Evolutionary conservation across 345 rosid species (phyloP), one percentile per base, ranked within the genome.

Genomic region (Euphorbia lathyris): DNA sequence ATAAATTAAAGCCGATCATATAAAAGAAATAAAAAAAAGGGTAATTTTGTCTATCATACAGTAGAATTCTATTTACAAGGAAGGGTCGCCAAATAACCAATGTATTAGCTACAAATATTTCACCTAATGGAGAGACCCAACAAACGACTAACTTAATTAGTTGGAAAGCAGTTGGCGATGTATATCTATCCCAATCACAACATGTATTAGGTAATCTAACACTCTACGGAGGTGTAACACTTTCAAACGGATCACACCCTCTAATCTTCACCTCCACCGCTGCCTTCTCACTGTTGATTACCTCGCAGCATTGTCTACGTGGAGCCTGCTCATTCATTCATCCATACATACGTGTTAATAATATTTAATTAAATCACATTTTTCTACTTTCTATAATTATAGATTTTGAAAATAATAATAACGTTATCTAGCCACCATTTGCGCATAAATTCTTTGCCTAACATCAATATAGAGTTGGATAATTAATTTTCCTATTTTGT

Each of bases 271-370:
- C 85, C 50, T 77, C 72, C 1, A 94, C 66, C 53, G 16, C 43
- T 14, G 52, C 77, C 40, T 77, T 74, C 29, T 69, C 63, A 29
- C 71, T 69, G 60, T 83, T 77, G 77, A 84, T 52, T 10, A 85
- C 70, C 72, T 89, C 83, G 67, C 96, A 89, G 65, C 90, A 87
- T 32, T 86, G 92, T 59, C 96, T 83, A 9, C 96, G 87, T 64
- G 93, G 97, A 16, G 97, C 97, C 98, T 94, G 88, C 34, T 23
- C 17, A 27, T 47, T 50, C 63, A 71, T 27, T 23, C 34, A 72
- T 29, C 20, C 32, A 40, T 6, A 4, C 30, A 58, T 40, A 59
- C 55, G 62, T 63, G 74, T 56, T 57, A 61, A 48, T 34, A 3
- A 2, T 34, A 34, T 34, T 34, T 34, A 34, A 34, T 34, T 34